Percentiles rank a stretch among this genome's conserved stretches.
These are phyloP conservation scores for Gynostemma pentaphyllum DNA, from an alignment of 306 rosid species.

Conservation along the genomic window DNA sequence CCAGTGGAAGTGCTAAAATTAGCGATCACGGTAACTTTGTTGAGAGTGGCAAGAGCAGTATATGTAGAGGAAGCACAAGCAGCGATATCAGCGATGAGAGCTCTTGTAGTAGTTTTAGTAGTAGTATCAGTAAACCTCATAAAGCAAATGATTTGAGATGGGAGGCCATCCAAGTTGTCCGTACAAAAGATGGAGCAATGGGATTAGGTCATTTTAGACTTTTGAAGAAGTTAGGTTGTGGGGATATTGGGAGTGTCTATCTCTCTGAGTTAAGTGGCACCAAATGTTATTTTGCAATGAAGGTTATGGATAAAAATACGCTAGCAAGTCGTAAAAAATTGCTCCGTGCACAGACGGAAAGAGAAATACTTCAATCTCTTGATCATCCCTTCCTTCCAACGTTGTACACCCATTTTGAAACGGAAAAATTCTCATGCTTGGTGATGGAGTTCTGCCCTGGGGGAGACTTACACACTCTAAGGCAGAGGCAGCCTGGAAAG, in stretches of 20 bases:
- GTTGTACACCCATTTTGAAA: constrained; percentile 89
- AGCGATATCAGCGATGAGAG: constrained; percentile 96
- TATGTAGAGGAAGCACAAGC: constrained; percentile 95
- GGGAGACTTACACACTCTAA: constrained; percentile 88
- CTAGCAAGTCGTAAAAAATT: constrained; percentile 85
- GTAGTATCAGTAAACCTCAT: constrained; percentile 87
- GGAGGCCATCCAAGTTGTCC: constrained; percentile 91
- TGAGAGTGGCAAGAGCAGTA: constrained; percentile 96
- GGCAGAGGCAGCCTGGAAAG: constrained; percentile 99
- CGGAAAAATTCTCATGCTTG: constrained; percentile 96
- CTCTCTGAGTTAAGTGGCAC: constrained; percentile 95
- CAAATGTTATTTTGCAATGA: constrained; percentile 91
- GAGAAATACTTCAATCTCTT: constrained; percentile 88
- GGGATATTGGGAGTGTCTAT: constrained; percentile 96
- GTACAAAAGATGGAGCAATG: constrained; percentile 66
- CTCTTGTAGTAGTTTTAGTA: constrained; percentile 89
- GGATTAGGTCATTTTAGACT: constrained; percentile 89
- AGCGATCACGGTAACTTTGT: constrained; percentile 76
- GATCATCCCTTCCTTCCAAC: constrained; percentile 98
- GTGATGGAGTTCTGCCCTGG: constrained; percentile 99
- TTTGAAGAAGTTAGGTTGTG: constrained; percentile 91
- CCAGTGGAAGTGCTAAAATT: constrained; percentile 85
- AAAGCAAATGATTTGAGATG: constrained; percentile 97
- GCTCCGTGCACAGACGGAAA: constrained; percentile 97
- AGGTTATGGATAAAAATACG: constrained; percentile 98